A percentile compares a stretch with the other conserved stretches of the same genome.
Conservation (phyloP, 441 rosid species). For the Gossypium aridum region DNA sequence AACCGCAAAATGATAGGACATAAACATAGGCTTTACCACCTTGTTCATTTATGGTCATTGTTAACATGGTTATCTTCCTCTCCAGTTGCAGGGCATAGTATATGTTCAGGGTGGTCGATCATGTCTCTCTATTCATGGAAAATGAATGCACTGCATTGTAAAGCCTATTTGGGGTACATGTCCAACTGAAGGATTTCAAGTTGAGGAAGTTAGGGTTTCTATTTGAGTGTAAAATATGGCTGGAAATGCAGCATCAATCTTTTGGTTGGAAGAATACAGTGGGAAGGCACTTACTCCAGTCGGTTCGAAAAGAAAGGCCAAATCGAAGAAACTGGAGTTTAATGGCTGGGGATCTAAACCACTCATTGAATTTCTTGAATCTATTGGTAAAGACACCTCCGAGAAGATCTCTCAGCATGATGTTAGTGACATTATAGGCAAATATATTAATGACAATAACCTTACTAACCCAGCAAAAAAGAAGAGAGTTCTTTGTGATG, state of each 20-base stretch:
- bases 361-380: slow-evolving; percentile 46
- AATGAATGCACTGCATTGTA: neutral
- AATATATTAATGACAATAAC: slow-evolving; percentile 30
- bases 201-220: neutral
- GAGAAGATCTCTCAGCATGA: slow-evolving; percentile 34
- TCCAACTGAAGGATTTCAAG: neutral
- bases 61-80: neutral
- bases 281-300: slow-evolving; percentile 12
- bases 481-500: slow-evolving; percentile 47
- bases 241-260: neutral
- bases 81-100: neutral
- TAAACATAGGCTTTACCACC: neutral
- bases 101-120: neutral
- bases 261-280: slow-evolving; percentile 29
- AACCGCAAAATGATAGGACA: neutral
- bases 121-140: neutral
- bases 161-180: neutral
- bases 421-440: slow-evolving; percentile 32
- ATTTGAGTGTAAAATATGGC: slow-evolving; percentile 2
- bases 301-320: slow-evolving; percentile 41
- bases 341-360: slow-evolving; percentile 57
- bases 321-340: slow-evolving; percentile 37
- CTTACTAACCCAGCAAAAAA: slow-evolving; percentile 34
- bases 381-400: slow-evolving; percentile 38
- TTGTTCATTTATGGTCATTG: neutral